These are phyloP conservation scores for Suhomyces vadensis DNA, from an alignment of 805 yeast genomes.

Conservation along the genomic window DNA sequence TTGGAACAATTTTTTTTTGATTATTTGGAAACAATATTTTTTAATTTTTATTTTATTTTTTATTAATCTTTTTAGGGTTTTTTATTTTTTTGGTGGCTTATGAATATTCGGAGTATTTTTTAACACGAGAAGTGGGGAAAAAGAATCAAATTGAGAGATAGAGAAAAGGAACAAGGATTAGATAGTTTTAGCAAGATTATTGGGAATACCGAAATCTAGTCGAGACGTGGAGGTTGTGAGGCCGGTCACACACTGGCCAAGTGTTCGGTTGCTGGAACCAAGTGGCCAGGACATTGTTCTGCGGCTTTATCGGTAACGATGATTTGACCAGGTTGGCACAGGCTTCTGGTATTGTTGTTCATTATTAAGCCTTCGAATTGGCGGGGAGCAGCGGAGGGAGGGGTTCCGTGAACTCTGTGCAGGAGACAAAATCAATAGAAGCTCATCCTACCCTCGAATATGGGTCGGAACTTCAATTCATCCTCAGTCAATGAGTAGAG, in stretches of 20 bases:
- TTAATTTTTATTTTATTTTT: background rate
- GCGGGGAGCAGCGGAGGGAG: constrained; percentile 1
- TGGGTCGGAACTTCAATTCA: constrained; percentile 1
- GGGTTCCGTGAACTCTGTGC: background rate
- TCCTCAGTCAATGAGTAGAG: background rate
- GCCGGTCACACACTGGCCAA: too few relatives aligned
- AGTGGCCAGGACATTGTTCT: background rate
- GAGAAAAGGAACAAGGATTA: background rate
- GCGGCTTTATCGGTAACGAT: background rate
- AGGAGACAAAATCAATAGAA: background rate
- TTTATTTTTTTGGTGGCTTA: background rate
- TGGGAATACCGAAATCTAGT: too few relatives aligned
- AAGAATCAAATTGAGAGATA: background rate
- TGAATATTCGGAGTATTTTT: constrained; percentile 1
- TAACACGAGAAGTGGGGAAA: constrained; percentile 2
- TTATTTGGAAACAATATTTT: background rate
- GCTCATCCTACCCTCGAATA: background rate
- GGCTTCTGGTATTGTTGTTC: background rate
- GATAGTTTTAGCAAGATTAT: too few relatives aligned
- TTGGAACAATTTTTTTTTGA: background rate
- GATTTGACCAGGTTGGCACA: too few relatives aligned
- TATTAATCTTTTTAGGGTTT: too few relatives aligned
- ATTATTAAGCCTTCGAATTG: background rate
- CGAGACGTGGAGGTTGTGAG: too few relatives aligned
- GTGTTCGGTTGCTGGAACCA: background rate